Percentiles rank a stretch among this genome's conserved stretches.
These are phyloP conservation scores for Torulaspora gathmanii DNA, from an alignment of 805 yeast genomes.

Conservation along the genomic window DNA sequence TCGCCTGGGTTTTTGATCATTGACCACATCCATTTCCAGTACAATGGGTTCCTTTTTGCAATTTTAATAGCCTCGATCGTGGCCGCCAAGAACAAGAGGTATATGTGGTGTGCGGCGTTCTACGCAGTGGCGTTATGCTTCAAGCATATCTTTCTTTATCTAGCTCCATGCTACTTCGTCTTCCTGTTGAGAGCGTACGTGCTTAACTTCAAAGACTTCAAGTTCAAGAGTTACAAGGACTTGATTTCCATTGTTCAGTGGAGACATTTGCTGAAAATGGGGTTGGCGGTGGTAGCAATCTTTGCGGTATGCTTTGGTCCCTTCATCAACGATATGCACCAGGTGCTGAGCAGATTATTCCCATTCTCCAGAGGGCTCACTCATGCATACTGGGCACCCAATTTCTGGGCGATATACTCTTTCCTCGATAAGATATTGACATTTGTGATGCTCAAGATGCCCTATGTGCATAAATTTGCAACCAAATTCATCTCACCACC, in stretches of 20 bases:
- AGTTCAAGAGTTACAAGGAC: conserved; percentile 34
- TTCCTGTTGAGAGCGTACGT: conserved; percentile 71
- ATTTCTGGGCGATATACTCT: conserved; percentile 92
- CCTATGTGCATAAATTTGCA: conserved; percentile 44
- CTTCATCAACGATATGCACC: conserved; percentile 60
- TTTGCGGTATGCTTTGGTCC: conserved; percentile 75
- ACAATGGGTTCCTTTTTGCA: conserved; percentile 91
- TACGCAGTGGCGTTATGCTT: conserved; percentile 81
- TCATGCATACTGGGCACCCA: conserved; percentile 99
- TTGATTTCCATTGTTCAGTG: conserved; percentile 44
- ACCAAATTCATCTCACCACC: conserved; percentile 36
- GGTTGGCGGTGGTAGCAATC: conserved; percentile 54
- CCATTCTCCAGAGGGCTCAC: conserved; percentile 94
- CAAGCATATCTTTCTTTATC: conserved; percentile 86
- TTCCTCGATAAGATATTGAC: conserved; percentile 68
- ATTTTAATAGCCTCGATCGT: conserved; percentile 68
- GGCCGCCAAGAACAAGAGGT: conserved; percentile 55
- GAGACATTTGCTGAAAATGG: conserved; percentile 57
- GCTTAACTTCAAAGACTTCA: conserved; percentile 40
- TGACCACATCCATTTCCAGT: conserved; percentile 96
- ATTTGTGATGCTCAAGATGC: conserved; percentile 34
- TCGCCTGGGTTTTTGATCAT: conserved; percentile 88
- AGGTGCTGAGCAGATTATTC: conserved; percentile 66
- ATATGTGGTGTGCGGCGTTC: conserved; percentile 58
- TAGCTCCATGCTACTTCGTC: conserved; percentile 91